Base-by-base conservation (phyloP, 805 yeast genomes). In the Ogataea naganishii region DNA sequence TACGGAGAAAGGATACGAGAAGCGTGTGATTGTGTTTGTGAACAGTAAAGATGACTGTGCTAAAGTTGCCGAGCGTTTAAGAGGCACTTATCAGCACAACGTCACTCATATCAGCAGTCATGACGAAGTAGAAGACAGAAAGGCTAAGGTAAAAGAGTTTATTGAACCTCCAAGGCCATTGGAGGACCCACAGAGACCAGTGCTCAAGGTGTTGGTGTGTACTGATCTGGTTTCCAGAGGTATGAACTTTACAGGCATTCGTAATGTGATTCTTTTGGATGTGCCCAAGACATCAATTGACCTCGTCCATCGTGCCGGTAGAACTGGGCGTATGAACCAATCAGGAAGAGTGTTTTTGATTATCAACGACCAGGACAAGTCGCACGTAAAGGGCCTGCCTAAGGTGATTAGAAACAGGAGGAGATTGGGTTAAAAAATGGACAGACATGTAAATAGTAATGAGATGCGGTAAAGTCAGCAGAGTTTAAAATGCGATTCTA, bases 141-240 rank as follows among this genome's bases (percentile, higher is more conserved):
- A 63, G 12, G 56, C 49, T 11, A 66, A 72, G 34, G 64, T 88
- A 21, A 53, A 63, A 19, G 72, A 72, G 4, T 89, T 88, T 43
- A 53, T 83, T n/a, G 56, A 62, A 8, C 76, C 81, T 2, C 77
- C 89, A 1, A 60, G 60, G 27, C 48, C 46, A 31, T 33, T 74
- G 11, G 60, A 58, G 7, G 57, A 56, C 3, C 37, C 39, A 18
- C 27, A 35, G 2, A 44, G 53, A 48, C 51, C 56, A 18, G 30
- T 38, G 28, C 49, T 84, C 35, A 79, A 80, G 43, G 80, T 89
- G 0, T 62, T 92, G 19, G 75, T 89, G 0, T 80, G 95, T 14
- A 86, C 97, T 0, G 98, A 89, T 54, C 62, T 92, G 25, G 64
- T 84, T 34, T 88, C 96, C 1, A 66, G 98, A 46, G 98, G 98